phyloP scores from a whole-genome alignment of 441 rosid genomes.

The Metrosideros polymorpha region DNA sequence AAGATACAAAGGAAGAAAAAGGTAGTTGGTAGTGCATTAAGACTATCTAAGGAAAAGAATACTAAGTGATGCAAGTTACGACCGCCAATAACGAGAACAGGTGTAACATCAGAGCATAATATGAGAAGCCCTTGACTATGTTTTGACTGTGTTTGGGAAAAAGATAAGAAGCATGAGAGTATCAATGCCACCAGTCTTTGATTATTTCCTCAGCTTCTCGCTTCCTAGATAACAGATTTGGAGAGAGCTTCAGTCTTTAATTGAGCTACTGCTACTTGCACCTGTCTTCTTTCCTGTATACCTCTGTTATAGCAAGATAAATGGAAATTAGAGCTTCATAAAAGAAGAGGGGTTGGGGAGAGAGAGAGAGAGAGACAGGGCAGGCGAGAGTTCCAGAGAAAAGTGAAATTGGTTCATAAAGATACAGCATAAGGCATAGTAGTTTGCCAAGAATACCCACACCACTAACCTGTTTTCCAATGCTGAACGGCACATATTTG shows the following conservation, averaged over 20 bases:
- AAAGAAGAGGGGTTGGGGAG: background rate
- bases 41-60: background rate
- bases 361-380: background rate
- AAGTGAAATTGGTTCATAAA: background rate
- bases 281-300: background rate
- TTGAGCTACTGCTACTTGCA: background rate
- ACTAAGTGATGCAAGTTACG: background rate
- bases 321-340: background rate
- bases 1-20: background rate
- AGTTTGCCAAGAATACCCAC: background rate
- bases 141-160: background rate
- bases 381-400: background rate
- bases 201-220: background rate
- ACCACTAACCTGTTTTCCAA: background rate
- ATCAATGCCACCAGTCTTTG: background rate
- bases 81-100: background rate
- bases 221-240: background rate
- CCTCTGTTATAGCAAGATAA: background rate
- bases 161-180: background rate
- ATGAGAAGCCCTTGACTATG: background rate
- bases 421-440: background rate
- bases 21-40: background rate
- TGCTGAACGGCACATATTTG: background rate
- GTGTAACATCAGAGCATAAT: background rate
- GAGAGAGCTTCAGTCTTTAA: background rate